These are phyloP conservation scores for Lactarius akahatsu DNA, from an alignment of 768 basidiomycete species.

Conservation along the genomic window DNA sequence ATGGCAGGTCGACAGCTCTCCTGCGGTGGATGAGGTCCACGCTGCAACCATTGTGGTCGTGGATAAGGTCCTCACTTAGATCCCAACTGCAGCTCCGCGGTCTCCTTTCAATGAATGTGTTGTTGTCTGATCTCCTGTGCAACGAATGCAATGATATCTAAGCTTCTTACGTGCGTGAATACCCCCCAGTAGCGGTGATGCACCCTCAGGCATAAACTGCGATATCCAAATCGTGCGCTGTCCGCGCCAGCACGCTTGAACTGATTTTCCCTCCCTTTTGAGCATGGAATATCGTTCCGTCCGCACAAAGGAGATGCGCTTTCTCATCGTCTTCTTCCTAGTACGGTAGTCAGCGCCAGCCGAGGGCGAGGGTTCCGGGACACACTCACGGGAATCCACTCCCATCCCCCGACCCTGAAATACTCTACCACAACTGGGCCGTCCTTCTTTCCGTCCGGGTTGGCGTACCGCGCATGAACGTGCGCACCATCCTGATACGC, in stretches of 20 bases:
- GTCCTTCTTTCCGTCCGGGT: conserved; percentile 46
- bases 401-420: conserved; percentile 75
- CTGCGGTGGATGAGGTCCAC: conserved; percentile 72
- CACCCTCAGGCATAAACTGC: conserved; percentile 46
- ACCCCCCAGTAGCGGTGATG: not conserved
- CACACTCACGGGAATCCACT: conserved; percentile 76
- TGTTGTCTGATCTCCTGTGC: not conserved
- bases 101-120: not conserved
- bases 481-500: conserved; percentile 83
- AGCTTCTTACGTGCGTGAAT: not conserved
- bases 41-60: conserved; percentile 56
- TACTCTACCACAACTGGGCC: conserved; percentile 71
- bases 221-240: conserved; percentile 41
- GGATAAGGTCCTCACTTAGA: conserved; percentile 42
- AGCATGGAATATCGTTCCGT: conserved; percentile 71
- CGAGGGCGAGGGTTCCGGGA: not conserved
- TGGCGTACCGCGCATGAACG: conserved; percentile 51
- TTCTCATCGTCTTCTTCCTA: conserved; percentile 59
- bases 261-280: conserved; percentile 56
- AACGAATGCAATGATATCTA: conserved; percentile 12
- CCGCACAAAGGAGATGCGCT: conserved; percentile 76
- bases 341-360: conserved; percentile 10
- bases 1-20: conserved; percentile 66
- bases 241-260: conserved; percentile 45
- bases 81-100: not conserved